A percentile compares a stretch with the other conserved stretches of the same genome.
phyloP scores from a whole-genome alignment of 441 rosid species.

The Brassica hybrid region DNA sequence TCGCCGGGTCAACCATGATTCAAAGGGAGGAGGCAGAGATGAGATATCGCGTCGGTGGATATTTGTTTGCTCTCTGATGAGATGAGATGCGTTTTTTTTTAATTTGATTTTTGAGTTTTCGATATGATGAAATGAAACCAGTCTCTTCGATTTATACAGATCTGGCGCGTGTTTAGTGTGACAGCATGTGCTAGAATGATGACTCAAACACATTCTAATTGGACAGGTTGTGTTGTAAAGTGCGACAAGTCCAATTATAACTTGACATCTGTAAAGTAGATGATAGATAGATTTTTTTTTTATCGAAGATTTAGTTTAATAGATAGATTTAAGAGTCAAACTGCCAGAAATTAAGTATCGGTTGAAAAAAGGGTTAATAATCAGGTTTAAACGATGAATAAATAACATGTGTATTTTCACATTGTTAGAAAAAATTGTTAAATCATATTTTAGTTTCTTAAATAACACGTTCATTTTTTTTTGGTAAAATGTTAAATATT shows the following conservation, averaged over 20 bases:
- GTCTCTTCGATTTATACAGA: constrained; percentile 28
- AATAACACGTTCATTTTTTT: no score
- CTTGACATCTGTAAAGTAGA: background rate
- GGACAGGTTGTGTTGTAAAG: background rate
- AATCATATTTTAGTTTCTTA: background rate
- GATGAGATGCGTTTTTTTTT: background rate
- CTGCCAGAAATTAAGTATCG: background rate
- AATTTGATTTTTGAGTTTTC: background rate
- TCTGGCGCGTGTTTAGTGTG: constrained; percentile 19
- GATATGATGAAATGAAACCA: background rate
- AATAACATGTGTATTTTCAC: background rate
- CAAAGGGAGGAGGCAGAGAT: background rate
- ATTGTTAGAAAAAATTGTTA: background rate
- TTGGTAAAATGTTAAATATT: no score
- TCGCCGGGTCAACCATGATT: constrained; percentile 69
- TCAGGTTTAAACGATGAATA: background rate
- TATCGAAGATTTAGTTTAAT: no score
- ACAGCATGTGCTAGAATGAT: constrained; percentile 8
- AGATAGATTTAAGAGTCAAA: no score
- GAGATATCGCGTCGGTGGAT: constrained; percentile 24
- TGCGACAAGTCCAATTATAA: background rate
- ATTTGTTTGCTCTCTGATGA: background rate
- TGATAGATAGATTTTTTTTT: background rate
- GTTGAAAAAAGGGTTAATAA: background rate
- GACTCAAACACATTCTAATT: background rate